Conservation (phyloP, 306 rosid genomes). For the Psophocarpus tetragonolobus region DNA sequence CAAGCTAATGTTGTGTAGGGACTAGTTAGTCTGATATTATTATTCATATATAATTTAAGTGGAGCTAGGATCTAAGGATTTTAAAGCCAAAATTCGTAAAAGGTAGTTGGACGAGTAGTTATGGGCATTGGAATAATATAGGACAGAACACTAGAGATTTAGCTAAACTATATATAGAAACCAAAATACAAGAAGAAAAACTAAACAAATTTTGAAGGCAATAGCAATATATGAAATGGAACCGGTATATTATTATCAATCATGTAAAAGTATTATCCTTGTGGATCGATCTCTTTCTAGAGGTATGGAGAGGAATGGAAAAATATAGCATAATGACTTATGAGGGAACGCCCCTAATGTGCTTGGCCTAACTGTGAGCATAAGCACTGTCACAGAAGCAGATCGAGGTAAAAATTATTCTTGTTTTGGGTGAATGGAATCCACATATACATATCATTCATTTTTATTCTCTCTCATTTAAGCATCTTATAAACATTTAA, state of each 20-base stretch:
- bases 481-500: too few species aligned
- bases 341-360: not conserved
- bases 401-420: not conserved
- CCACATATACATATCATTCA: too few species aligned
- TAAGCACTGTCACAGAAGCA: too few species aligned
- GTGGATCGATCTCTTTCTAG: not conserved
- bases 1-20: conserved; percentile 24
- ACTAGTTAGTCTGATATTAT: too few species aligned
- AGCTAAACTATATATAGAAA: not conserved
- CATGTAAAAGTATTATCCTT: not conserved
- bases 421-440: too few species aligned
- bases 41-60: not conserved
- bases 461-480: too few species aligned
- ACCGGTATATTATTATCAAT: not conserved
- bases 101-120: not conserved
- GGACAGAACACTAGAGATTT: not conserved
- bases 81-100: not conserved
- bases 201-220: not conserved
- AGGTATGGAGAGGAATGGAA: not conserved
- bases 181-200: not conserved
- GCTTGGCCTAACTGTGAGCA: not conserved
- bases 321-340: too few species aligned
- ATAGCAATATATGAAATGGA: not conserved
- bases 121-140: not conserved
- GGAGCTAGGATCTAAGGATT: not conserved